Evolutionary conservation across 768 basidiomycete genomes (phyloP).

Genomic region (Dendrothele bispora): DNA sequence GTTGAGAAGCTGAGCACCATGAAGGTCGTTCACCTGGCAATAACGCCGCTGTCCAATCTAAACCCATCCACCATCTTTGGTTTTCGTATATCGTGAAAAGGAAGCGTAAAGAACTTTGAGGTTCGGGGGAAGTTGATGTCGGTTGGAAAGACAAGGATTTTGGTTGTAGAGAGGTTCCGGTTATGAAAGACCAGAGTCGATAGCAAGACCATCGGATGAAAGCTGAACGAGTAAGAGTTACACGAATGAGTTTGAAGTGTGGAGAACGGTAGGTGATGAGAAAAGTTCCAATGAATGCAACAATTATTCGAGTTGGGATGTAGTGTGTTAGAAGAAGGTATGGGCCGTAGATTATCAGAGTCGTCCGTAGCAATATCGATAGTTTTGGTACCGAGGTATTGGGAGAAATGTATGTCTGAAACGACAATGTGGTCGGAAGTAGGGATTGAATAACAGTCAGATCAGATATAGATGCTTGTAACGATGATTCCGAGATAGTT

Average conservation of each 20-base stretch:
- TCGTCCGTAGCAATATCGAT: slow-evolving; percentile 50
- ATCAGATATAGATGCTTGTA: slow-evolving; percentile 61
- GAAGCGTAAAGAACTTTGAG: slow-evolving; percentile 62
- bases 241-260: slow-evolving; percentile 57
- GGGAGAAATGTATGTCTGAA: no score
- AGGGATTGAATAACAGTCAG: slow-evolving; percentile 64
- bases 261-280: slow-evolving; percentile 66
- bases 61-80: slow-evolving; percentile 96
- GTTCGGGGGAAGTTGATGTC: slow-evolving; percentile 25
- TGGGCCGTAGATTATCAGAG: slow-evolving; percentile 57
- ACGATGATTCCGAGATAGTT: slow-evolving; percentile 52
- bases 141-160: slow-evolving; percentile 34
- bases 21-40: slow-evolving; percentile 88
- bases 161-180: slow-evolving; percentile 44
- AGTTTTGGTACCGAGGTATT: slow-evolving; percentile 26
- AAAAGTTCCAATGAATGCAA: slow-evolving; percentile 59
- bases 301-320: slow-evolving; percentile 59
- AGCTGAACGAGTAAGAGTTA: slow-evolving; percentile 61
- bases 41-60: slow-evolving; percentile 94
- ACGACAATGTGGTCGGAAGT: no score
- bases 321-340: slow-evolving; percentile 67
- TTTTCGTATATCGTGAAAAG: slow-evolving; percentile 92
- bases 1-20: slow-evolving; percentile 67
- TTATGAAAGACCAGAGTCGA: slow-evolving; percentile 47
- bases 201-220: slow-evolving; percentile 67